These are phyloP conservation scores for Elaphomyces granulatus DNA, from an alignment of 495 filamentous ascomycete species.

Conservation along the genomic window DNA sequence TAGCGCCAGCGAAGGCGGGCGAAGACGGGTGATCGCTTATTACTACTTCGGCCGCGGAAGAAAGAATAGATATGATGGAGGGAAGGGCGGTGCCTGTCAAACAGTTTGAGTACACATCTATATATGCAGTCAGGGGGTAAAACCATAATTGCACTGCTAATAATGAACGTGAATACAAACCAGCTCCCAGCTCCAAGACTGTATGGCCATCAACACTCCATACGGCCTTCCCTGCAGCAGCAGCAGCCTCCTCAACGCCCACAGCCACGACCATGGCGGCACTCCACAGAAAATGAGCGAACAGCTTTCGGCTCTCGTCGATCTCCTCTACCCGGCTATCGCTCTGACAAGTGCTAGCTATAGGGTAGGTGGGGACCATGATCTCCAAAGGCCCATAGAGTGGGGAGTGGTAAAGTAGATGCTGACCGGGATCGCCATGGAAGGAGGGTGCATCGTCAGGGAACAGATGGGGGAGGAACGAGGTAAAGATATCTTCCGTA, in stretches of 20 bases:
- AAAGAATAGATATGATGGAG: slow-evolving; percentile 49
- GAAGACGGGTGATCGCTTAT: slow-evolving; percentile 71
- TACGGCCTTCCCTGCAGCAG: slow-evolving; percentile 7
- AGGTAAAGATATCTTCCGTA: slow-evolving; percentile 50
- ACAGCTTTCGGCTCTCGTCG: slow-evolving; percentile 47
- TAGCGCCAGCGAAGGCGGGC: slow-evolving; percentile 41
- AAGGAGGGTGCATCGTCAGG: slow-evolving; percentile 57
- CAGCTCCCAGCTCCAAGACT: slow-evolving; percentile 48
- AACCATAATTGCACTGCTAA: neutral
- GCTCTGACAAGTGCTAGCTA: too few relatives aligned
- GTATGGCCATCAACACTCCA: slow-evolving; percentile 39
- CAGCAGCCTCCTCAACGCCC: slow-evolving; percentile 38
- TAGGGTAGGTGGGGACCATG: slow-evolving; percentile 28
- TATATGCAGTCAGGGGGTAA: neutral
- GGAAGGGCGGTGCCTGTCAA: slow-evolving; percentile 69
- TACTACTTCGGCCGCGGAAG: slow-evolving; percentile 47
- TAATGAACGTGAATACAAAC: slow-evolving; percentile 22
- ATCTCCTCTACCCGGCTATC: slow-evolving; percentile 14
- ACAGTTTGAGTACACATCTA: too few relatives aligned
- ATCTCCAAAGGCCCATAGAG: slow-evolving; percentile 38
- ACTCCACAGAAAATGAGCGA: slow-evolving; percentile 82
- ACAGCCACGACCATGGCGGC: slow-evolving; percentile 59
- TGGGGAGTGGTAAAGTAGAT: slow-evolving; percentile 52
- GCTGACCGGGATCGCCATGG: slow-evolving; percentile 57
- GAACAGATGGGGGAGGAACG: slow-evolving; percentile 56